Base-by-base conservation (phyloP, 2,329 filamentous ascomycete genomes). In the Penicillium sp. region DNA sequence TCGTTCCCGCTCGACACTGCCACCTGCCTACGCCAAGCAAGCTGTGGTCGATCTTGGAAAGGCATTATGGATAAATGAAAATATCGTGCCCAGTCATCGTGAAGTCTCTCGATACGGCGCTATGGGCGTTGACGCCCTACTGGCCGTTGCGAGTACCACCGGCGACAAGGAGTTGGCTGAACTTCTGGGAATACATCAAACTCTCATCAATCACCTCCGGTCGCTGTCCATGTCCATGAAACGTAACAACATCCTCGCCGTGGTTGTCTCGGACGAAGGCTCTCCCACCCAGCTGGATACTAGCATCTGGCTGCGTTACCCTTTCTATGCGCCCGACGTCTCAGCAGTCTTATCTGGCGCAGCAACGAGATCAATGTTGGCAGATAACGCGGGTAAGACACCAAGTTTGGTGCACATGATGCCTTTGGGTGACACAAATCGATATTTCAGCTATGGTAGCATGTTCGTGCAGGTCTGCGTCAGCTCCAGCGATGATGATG, bases 21-120 rank as follows among this genome's bases (percentile, higher is more conserved):
- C 57, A 44, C 39, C 55, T 55, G 67, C 79, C 53, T 74, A 57
- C 21, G 63, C 65, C 15, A 83, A 86, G 51, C 90, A 95, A 68
- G 84, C 88, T 1, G 89, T 94, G 60, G 79, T 91, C 1, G 88
- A 95, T 66, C 74, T 96, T 44, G 84, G 87, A 22, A 96, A 95
- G 66, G 78, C 83, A 0, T 85, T 87, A 66, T 96, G 90, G 89
- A 80, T 95, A n/a, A 76, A 67, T 38, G 66, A 69, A 40, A 58
- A 65, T 3, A 66, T 74, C 33, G 58, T 72, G 21, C 68, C 73
- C 9, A 59, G 63, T 19, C 68, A 72, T 49, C 59, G 62, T 21
- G 70, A 73, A 38, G 48, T 74, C 4, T 57, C 60, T 37, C 60
- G 60, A n/a, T 72, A 72, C 43, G 70, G 69, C 2, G 57, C 61